A percentile compares a stretch with the other conserved stretches of the same genome.
These are phyloP conservation scores for Mycena alexandri DNA, from an alignment of 768 basidiomycete genomes.

Conservation along the genomic window DNA sequence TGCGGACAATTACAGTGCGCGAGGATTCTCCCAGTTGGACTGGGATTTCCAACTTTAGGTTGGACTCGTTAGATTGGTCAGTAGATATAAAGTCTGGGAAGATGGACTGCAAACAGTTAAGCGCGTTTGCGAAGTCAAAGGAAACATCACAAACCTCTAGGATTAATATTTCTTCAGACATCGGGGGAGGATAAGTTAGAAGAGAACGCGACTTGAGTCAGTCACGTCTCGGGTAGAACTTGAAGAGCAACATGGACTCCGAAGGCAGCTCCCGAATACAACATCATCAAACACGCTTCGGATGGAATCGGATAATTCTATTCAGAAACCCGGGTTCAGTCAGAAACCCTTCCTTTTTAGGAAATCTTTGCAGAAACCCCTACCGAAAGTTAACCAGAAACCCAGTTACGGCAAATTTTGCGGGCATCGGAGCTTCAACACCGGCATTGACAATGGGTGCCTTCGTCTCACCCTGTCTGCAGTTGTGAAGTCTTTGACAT, in stretches of 20 bases:
- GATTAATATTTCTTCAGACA: constrained; percentile 33
- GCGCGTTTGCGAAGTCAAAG: neutral
- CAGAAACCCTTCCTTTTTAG: too few species aligned
- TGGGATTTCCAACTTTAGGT: constrained; percentile 72
- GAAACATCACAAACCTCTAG: constrained; percentile 16
- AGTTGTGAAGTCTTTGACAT: too few species aligned
- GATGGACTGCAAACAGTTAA: constrained; percentile 66
- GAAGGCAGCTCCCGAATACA: constrained; percentile 14
- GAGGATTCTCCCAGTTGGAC: constrained; percentile 65
- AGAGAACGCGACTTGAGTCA: neutral
- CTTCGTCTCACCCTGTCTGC: too few species aligned
- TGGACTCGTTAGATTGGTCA: constrained; percentile 48
- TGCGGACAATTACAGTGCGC: constrained; percentile 52
- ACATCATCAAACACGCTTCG: constrained; percentile 9
- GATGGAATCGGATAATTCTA: too few species aligned
- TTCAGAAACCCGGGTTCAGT: too few species aligned
- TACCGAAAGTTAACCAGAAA: too few species aligned
- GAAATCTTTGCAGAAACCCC: too few species aligned
- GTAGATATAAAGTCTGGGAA: constrained; percentile 77
- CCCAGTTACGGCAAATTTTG: too few species aligned
- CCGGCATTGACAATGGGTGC: too few species aligned
- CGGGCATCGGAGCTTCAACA: too few species aligned
- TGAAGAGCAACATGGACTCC: too few species aligned
- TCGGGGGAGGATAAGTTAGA: neutral
- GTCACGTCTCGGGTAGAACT: neutral